Base-by-base conservation (phyloP, 257 asterid species). In the Fraxinus cuspidata region DNA sequence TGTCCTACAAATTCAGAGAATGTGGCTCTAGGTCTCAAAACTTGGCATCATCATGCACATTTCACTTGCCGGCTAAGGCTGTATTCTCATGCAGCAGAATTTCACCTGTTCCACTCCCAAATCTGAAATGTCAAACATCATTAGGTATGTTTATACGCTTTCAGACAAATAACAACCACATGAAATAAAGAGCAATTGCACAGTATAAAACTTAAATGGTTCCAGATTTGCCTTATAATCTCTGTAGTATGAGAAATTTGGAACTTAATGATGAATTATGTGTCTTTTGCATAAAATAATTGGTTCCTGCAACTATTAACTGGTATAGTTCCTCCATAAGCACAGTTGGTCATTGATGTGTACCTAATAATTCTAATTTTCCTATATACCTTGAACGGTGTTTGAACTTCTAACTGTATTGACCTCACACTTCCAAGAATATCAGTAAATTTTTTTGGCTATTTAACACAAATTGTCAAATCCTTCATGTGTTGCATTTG, bases 81-180 rank as follows among this genome's bases (percentile, higher is more conserved):
- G 66, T 60, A 37, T 51, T 85, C 60, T 28, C 85, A 35, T 47
- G 78, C 71, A 42, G 56, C 28, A 74, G 80, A 76, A 80, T 72
- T 81, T 80, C 85, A 32, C 27, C 66, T 69, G 77, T 68, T 58
- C 78, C 83, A 53, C 83, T 70, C 84, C 78, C 15, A 12, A 66
- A 72, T 72, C 72, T 68, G 66, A 67, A 79, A 28, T 31, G 81
- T 25, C 23, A 66, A 74, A 70, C 80, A 13, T 78, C 81, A 64
- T 80, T 80, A 78, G 97, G 97, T 93, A 75, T 81, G 84, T 69
- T 32, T 78, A 27, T 29, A 66, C 71, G 15, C 47, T 4, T 58
- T 44, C 58, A 72, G 56, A 34, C 32, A 11, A 19, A n/a, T 70
- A 4, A 53, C 64, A 11, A 7, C 19, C n/a, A 21, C 25, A 7